A percentile compares a stretch with the other conserved stretches of the same genome.
Conservation (phyloP, 2,329 filamentous ascomycete species). For the Penicillium sp. region DNA sequence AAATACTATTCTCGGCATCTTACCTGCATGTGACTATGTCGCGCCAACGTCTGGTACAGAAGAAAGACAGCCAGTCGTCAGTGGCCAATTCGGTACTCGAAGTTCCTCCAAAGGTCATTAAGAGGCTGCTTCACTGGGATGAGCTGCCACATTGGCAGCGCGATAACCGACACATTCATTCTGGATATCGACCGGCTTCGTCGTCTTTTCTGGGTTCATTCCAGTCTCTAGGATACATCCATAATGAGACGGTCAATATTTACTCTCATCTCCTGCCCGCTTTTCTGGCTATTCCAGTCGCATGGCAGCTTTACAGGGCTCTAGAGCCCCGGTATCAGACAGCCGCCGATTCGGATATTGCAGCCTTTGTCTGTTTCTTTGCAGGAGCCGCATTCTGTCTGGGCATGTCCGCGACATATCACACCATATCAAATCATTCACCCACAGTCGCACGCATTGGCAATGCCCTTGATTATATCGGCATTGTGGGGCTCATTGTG, state of each 20-base stretch:
- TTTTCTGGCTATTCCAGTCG: slow-evolving; percentile 50
- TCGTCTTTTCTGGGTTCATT: slow-evolving; percentile 56
- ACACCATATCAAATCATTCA: slow-evolving; percentile 81
- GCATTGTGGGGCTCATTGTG: slow-evolving; percentile 86
- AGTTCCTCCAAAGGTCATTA: slow-evolving; percentile 25
- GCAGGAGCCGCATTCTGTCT: slow-evolving; percentile 65
- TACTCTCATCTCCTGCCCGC: slow-evolving; percentile 66
- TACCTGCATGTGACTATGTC: slow-evolving; percentile 28
- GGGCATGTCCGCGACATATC: slow-evolving; percentile 77
- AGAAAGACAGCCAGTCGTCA: slow-evolving; percentile 19
- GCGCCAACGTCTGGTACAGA: slow-evolving; percentile 30
- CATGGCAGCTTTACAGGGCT: slow-evolving; percentile 50
- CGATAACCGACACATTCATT: slow-evolving; percentile 65
- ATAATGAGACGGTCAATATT: slow-evolving; percentile 68
- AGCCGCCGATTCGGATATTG: slow-evolving; percentile 58
- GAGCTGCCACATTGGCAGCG: slow-evolving; percentile 51
- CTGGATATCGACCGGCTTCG: slow-evolving; percentile 59
- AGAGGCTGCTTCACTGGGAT: slow-evolving; percentile 45
- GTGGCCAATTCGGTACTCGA: slow-evolving; percentile 25
- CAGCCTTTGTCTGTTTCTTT: slow-evolving; percentile 74
- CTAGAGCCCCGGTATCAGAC: slow-evolving; percentile 61
- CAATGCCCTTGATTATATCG: slow-evolving; percentile 90
- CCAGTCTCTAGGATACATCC: slow-evolving; percentile 55
- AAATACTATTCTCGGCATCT: slow-evolving; percentile 12
- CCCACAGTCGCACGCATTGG: slow-evolving; percentile 70